Base-by-base conservation (phyloP, 805 yeast genomes). In the Candida vartiovaarae region DNA sequence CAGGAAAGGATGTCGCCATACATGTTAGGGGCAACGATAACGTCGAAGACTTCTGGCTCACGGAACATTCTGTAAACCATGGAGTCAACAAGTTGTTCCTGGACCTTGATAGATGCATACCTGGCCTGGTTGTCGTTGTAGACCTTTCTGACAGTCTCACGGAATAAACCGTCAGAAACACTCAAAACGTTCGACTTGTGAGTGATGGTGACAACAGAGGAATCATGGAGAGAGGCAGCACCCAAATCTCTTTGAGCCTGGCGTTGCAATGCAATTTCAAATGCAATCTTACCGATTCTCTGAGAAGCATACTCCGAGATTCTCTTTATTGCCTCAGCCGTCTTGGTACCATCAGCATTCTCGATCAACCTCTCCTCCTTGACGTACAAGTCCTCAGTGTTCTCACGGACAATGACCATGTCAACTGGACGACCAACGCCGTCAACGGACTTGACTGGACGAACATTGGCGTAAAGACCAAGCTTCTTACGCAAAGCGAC, bases 11-110 rank as follows among this genome's bases (percentile, higher is more conserved):
- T 89, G 67, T 93, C 99, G 65, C 99, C 99, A 67, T 93, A 93
- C 65, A 93, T 76, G 75, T 93, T 93, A 57, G 99, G 99, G 49
- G 98, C 99, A 43, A 93, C 99, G 33, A 93, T 93, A 51, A 93
- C 99, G 63, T 93, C 99, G 61, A 93, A 93, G 65, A 86, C 82
- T 62, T 88, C 89, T 42, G 99, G 99, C 68, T 93, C 97, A 68
- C 98, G 82, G 81, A 93, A 93, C 93, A 93, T 80, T 67, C 96
- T 79, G 80, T 93, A 93, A 45, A 93, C 99, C 99, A 93, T 93
- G 10, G 97, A 90, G 72, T 93, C 99, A 38, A 93, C 98, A 64
- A 93, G 91, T 72, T 93, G 99, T 72, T 93, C 98, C 64, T 85
- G 85, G 66, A 87, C 76, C 38, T 71, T 75, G 45, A 93, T 72